phyloP scores from a whole-genome alignment of 805 yeast genomes.

The Wickerhamomyces pijperi region DNA sequence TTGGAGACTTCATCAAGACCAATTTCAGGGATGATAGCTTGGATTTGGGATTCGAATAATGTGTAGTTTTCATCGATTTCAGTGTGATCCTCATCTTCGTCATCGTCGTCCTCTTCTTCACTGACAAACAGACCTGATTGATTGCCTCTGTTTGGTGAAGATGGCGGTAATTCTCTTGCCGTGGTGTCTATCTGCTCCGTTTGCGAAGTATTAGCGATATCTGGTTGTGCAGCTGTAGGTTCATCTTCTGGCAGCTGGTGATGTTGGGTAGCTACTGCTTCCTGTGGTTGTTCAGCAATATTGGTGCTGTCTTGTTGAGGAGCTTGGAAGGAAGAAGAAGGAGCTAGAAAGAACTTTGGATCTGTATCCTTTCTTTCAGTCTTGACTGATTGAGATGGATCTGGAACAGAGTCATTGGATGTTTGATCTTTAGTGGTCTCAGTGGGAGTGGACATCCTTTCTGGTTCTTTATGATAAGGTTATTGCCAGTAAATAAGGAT shows the following conservation, averaged over 20 bases:
- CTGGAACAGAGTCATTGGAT: too few species aligned
- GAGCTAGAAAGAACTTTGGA: neutral
- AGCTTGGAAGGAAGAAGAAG: neutral
- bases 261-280: neutral
- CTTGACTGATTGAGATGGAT: too few species aligned
- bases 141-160: neutral
- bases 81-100: constrained; percentile 1
- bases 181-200: too few species aligned
- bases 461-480: too few species aligned
- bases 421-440: too few species aligned
- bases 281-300: neutral
- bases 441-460: too few species aligned
- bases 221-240: too few species aligned
- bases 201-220: too few species aligned
- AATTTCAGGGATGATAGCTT: constrained; percentile 25
- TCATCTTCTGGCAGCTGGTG: too few species aligned
- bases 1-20: constrained; percentile 9
- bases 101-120: constrained; percentile 10
- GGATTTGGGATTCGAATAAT: constrained; percentile 22
- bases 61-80: constrained; percentile 11
- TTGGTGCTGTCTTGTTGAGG: too few species aligned
- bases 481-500: too few species aligned
- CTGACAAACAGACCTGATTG: constrained; percentile 6
- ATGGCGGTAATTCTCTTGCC: neutral
- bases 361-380: too few species aligned